Evolutionary conservation across 768 basidiomycete genomes (phyloP).

Genomic region (Antrodiella citrinella): DNA sequence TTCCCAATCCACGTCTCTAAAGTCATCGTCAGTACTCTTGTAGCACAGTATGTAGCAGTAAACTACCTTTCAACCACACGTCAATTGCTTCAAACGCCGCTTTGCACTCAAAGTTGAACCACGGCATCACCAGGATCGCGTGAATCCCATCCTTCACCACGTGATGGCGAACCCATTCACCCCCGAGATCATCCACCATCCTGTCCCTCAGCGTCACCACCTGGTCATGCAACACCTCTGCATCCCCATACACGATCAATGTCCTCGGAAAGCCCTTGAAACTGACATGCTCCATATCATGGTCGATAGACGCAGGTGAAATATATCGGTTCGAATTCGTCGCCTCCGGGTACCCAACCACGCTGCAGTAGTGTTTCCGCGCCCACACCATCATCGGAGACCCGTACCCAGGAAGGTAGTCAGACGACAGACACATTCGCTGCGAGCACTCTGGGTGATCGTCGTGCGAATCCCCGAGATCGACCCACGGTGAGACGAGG

Average conservation of each 20-base stretch:
- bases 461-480: constrained; percentile 35
- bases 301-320: constrained; percentile 12
- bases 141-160: constrained; percentile 14
- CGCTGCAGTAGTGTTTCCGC: not conserved
- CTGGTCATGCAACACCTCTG: constrained; percentile 19
- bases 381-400: not conserved
- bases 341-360: not conserved
- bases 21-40: no score
- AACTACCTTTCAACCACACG: not conserved
- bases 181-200: constrained; percentile 16
- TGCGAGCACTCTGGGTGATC: not conserved
- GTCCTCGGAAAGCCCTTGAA: constrained; percentile 24
- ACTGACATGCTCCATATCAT: constrained; percentile 2
- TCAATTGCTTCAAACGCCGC: not conserved
- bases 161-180: constrained; percentile 12
- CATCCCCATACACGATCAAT: constrained; percentile 21
- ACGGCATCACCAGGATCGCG: constrained; percentile 2
- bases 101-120: not conserved
- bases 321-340: constrained; percentile 10
- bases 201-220: constrained; percentile 16
- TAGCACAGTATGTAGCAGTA: no score
- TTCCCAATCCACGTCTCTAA: no score
- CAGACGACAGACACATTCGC: not conserved
- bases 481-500: constrained; percentile 50
- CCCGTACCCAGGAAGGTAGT: not conserved